phyloP scores from a whole-genome alignment of 805 yeast species.

The Schizosaccharomyces lindneri region DNA sequence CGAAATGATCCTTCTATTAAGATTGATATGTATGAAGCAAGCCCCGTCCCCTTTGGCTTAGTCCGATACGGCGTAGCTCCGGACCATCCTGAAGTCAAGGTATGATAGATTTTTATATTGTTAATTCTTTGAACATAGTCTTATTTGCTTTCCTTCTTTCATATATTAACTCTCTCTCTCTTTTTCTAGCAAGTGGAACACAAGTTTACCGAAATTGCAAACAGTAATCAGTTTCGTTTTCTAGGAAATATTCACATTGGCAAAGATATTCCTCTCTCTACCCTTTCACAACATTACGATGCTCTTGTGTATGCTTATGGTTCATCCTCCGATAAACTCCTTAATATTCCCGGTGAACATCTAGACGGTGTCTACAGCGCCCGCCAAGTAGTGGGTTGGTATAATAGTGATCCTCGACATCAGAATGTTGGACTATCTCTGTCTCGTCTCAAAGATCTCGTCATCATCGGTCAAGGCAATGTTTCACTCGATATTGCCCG shows the following conservation, averaged over 20 bases:
- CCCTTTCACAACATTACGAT: conserved; percentile 34
- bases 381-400: conserved; percentile 82
- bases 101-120: not conserved
- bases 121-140: not conserved
- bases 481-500: conserved; percentile 85
- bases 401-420: conserved; percentile 63
- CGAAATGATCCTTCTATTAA: conserved; percentile 20
- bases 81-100: conserved; percentile 88
- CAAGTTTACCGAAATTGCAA: conserved; percentile 32
- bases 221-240: conserved; percentile 23
- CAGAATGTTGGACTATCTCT: conserved; percentile 30
- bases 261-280: conserved; percentile 25
- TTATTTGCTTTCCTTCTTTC: not conserved
- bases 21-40: conserved; percentile 57
- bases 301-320: conserved; percentile 69
- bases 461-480: conserved; percentile 88
- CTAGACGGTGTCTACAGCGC: conserved; percentile 50
- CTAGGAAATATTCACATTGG: conserved; percentile 57
- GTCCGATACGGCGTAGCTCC: conserved; percentile 96
- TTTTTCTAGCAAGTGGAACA: conserved; percentile 23
- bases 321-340: conserved; percentile 28
- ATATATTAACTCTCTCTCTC: not conserved
- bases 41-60: conserved; percentile 79
- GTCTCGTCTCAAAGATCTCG: conserved; percentile 33
- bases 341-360: conserved; percentile 32